phyloP scores from a whole-genome alignment of 1,284 basidiomycete genomes.

The Stygiomarasmius scandens region DNA sequence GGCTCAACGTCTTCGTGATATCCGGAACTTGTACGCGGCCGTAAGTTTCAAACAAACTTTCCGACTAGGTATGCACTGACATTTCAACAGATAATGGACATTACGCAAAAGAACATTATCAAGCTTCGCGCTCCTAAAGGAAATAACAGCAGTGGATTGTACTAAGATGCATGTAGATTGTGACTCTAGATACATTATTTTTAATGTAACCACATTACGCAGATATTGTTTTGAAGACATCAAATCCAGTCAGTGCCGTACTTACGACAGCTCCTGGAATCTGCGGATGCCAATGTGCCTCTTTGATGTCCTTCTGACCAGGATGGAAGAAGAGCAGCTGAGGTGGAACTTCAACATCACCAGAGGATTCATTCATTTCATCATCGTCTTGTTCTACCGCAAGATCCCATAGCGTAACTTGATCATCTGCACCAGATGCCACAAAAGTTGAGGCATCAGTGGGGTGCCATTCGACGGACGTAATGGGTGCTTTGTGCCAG shows the following conservation, averaged over 20 bases:
- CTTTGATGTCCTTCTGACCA: constrained; percentile 96
- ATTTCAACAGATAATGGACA: constrained; percentile 55
- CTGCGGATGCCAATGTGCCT: constrained; percentile 98
- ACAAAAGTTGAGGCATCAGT: constrained; percentile 95
- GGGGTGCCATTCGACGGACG: constrained; percentile 97
- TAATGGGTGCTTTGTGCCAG: constrained; percentile 95
- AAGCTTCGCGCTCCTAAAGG: constrained; percentile 76
- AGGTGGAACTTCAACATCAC: constrained; percentile 65
- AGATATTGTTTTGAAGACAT: constrained; percentile 96
- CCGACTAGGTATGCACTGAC: too few relatives aligned
- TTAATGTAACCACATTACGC: constrained; percentile 3
- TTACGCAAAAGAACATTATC: constrained; percentile 73
- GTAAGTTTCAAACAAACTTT: constrained; percentile 27
- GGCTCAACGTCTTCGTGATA: constrained; percentile 67
- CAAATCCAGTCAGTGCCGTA: constrained; percentile 89
- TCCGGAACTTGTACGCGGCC: constrained; percentile 75
- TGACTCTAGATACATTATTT: neutral
- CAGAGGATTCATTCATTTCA: constrained; percentile 61
- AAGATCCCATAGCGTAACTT: constrained; percentile 97
- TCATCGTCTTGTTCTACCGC: constrained; percentile 97
- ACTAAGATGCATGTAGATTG: constrained; percentile 38
- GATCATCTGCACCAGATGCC: constrained; percentile 93
- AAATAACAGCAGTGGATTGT: constrained; percentile 63
- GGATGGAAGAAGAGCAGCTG: constrained; percentile 97
- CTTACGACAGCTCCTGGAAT: constrained; percentile 87